phyloP scores from a whole-genome alignment of 2,329 filamentous ascomycete species.

The Knoxdaviesia capensis region DNA sequence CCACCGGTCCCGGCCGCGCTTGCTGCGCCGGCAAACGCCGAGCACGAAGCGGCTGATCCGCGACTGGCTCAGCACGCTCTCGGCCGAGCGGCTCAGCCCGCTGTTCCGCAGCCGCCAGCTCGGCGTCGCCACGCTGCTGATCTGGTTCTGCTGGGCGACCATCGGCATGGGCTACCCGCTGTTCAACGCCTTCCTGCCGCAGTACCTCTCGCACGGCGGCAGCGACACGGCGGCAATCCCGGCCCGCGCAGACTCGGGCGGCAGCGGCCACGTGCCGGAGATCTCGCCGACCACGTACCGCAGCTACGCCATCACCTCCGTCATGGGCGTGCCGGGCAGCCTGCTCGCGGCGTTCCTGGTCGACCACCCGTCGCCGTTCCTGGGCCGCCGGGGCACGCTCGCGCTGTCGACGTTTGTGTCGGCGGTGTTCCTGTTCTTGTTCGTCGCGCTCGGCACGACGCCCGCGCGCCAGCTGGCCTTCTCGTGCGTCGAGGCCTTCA shows the following conservation, averaged over 20 bases:
- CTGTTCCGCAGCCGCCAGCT: constrained; percentile 38
- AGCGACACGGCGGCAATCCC: constrained; percentile 10
- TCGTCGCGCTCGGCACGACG: constrained; percentile 36
- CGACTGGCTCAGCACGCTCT: constrained; percentile 45
- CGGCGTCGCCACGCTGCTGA: constrained; percentile 27
- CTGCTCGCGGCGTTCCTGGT: constrained; percentile 56
- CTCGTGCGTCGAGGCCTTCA: constrained; percentile 48
- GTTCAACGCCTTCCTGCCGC: constrained; percentile 80
- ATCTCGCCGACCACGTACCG: constrained; percentile 41
- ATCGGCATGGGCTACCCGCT: constrained; percentile 78
- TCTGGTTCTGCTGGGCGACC: constrained; percentile 67
- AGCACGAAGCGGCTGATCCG: constrained; percentile 23
- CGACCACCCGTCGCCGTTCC: constrained; percentile 37
- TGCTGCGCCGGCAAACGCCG: constrained; percentile 2
- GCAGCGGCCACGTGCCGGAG: constrained; percentile 2
- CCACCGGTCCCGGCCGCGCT: background rate
- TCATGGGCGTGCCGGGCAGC: constrained; percentile 59
- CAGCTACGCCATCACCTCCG: constrained; percentile 64
- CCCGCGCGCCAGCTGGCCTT: constrained; percentile 40
- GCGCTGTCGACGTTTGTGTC: constrained; percentile 46
- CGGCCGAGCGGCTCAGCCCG: constrained; percentile 42
- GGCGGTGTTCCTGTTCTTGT: constrained; percentile 49
- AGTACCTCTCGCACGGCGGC: constrained; percentile 49
- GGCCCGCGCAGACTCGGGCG: constrained; percentile 1
- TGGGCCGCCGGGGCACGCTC: constrained; percentile 54